A percentile compares a stretch with the other conserved stretches of the same genome.
These are phyloP conservation scores for Ogataea corticis DNA, from an alignment of 805 yeast species.

Conservation along the genomic window DNA sequence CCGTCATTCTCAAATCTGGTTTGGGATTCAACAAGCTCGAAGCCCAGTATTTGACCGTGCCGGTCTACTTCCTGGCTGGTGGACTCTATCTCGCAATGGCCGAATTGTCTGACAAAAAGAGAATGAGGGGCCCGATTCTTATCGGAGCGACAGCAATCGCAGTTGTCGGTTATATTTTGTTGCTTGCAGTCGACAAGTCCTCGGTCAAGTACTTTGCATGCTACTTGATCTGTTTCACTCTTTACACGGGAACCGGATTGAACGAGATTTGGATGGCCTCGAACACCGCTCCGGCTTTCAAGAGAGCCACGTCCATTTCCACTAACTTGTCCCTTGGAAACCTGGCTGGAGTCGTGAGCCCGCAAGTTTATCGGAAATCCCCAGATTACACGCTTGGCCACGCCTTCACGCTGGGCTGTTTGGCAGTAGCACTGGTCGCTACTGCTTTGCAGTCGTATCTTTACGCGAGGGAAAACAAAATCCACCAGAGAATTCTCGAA, in stretches of 20 bases:
- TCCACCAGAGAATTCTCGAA: slow-evolving; percentile 1
- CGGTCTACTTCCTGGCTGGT: slow-evolving; percentile 39
- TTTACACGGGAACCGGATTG: slow-evolving; percentile 36
- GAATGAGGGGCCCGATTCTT: slow-evolving; percentile 36
- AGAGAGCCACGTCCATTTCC: slow-evolving; percentile 44
- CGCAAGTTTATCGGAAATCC: slow-evolving; percentile 42
- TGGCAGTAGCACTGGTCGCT: slow-evolving; percentile 14
- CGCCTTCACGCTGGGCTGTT: slow-evolving; percentile 38
- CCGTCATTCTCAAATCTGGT: slow-evolving; percentile 37
- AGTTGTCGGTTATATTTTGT: slow-evolving; percentile 33
- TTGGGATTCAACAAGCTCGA: slow-evolving; percentile 32
- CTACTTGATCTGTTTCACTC: slow-evolving; percentile 37
- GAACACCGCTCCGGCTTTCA: slow-evolving; percentile 43
- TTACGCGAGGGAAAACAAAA: slow-evolving; percentile 1
- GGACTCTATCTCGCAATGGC: slow-evolving; percentile 28
- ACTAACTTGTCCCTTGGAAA: slow-evolving; percentile 46
- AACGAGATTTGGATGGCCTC: slow-evolving; percentile 44
- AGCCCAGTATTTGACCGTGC: slow-evolving; percentile 43
- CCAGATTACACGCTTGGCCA: slow-evolving; percentile 41
- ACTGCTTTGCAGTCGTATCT: slow-evolving; percentile 6
- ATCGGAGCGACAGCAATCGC: slow-evolving; percentile 28
- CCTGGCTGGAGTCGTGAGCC: slow-evolving; percentile 44
- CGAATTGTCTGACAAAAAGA: slow-evolving; percentile 27
- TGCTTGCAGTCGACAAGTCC: slow-evolving; percentile 31
- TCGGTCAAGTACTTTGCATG: slow-evolving; percentile 25